Base-by-base conservation (phyloP, 2,329 filamentous ascomycete genomes). In the Falciphora oryzae region DNA sequence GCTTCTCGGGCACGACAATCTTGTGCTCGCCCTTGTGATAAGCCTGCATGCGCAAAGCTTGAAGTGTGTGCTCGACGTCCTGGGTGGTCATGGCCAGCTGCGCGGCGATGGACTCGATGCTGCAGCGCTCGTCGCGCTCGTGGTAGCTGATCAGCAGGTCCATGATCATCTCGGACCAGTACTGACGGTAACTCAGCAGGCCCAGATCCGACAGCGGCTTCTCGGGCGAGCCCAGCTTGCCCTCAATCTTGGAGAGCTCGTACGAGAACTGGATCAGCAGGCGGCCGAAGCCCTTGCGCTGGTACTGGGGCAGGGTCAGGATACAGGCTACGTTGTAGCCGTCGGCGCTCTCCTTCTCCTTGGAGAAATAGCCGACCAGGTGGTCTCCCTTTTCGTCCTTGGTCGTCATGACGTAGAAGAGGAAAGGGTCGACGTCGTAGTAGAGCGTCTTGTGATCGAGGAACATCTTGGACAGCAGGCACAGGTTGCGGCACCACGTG, bases 261-360 rank as follows among this genome's bases (percentile, higher is more conserved):
- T 99, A 99, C 6, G 92, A 97, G 77, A 99, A 98, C 69, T 96
- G 93, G 71, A 99, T 99, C 65, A 99, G 84, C 16, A 99, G 83
- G 66, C 92, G 89, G 29, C 96, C 95, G 71, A 95, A 97, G 0
- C 95, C 95, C 73, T 96, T 95, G 29, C 95, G 87, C 76, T 99
- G 95, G 71, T 96, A 98, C 74, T 99, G 96, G 0, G 95, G 95
- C 4, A 99, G 82, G 0, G 95, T 99, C 66, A 99, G 81, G 74
- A 99, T 99, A 84, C 96, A 99, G 5, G 95, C 96, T 38, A 99
- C 89, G 73, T 99, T 99, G 83, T 98, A 99, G 35, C 91, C 92
- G 71, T 99, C 96, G 0, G 93, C 93, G 56, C 90, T 94, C 76
- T 99, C 95, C 71, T 99, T 99, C 76, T 99, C 95, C 75, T 99